Evolutionary conservation across 75 land plant genomes (phyloP), one percentile per base, ranked within the genome.

Genomic region (Chamaecyparis obtusa): DNA sequence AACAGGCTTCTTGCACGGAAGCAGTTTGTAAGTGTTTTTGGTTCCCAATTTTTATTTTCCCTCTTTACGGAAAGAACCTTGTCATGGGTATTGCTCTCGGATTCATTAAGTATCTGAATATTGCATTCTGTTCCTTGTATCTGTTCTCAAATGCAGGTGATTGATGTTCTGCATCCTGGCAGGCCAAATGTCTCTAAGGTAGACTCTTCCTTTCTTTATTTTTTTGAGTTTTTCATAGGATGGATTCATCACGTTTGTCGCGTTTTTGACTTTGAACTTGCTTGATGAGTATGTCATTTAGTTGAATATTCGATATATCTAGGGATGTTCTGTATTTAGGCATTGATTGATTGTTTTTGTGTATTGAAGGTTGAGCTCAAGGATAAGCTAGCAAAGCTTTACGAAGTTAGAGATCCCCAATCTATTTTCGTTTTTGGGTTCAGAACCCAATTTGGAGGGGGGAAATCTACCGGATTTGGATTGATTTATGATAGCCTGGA

Each of bases 171-270:
- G 21, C 96, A 95, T 82, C 95, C 96, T 11, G 96, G 96, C 7
- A 89, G 96, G 69, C 82, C 96, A 83, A 95, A 94, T 89, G 97
- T 95, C 14, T 93, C 97, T 0, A 95, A 95, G 97, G 97, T 94
- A 37, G 48, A 5, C 17, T 79, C 19, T 37, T 41, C 21, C 1
- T 39, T 39, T 2, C 2, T 2, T 39, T 2, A 1, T 39, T 39
- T 39, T 39, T 39, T 39, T 2, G 41, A 32, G 33, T 84, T 21
- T 51, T 30, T 24, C 43, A 21, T 37, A 14, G 2, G 24, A 54
- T 87, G 27, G 11, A 24, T 48, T 72, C 37, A 19, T 39, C 9
- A 3, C 72, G 36, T 81, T 4, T 83, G 55, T n/a, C 11, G 3
- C 27, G 2, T 71, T 85, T 64, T 69, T 35, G 11, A 77, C 9